phyloP scores from a whole-genome alignment of 2,329 filamentous ascomycete species.

The Fusarium keratoplasticum region DNA sequence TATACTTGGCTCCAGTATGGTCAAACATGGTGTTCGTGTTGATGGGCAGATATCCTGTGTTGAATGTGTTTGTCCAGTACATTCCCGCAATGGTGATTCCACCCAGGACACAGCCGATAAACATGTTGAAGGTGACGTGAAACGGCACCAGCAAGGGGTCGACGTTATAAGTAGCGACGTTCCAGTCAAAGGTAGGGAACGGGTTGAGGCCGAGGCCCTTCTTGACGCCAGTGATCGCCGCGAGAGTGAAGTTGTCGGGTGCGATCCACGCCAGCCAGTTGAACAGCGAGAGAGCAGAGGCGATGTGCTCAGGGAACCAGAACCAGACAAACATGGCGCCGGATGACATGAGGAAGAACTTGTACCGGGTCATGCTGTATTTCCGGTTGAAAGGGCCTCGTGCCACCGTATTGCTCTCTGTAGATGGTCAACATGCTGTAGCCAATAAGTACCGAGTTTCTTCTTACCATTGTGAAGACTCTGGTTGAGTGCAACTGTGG shows the following conservation, averaged over 20 bases:
- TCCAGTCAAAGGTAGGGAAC: slow-evolving; percentile 64
- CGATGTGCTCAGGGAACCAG: slow-evolving; percentile 40
- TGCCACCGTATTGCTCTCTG: slow-evolving; percentile 19
- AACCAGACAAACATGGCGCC: slow-evolving; percentile 39
- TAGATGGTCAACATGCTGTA: accelerated
- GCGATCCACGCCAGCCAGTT: slow-evolving; percentile 69
- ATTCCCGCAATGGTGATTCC: slow-evolving; percentile 56
- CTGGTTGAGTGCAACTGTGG: slow-evolving; percentile 36
- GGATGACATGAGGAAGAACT: slow-evolving; percentile 36
- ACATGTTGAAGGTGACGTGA: slow-evolving; percentile 52
- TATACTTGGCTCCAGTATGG: slow-evolving; percentile 56
- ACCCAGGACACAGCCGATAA: slow-evolving; percentile 49
- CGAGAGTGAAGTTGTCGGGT: slow-evolving; percentile 55
- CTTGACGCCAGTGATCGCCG: slow-evolving; percentile 56
- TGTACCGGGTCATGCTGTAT: slow-evolving; percentile 35
- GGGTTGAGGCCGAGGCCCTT: slow-evolving; percentile 61
- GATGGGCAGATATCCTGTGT: slow-evolving; percentile 60
- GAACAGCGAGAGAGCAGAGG: slow-evolving; percentile 51
- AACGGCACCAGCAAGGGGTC: slow-evolving; percentile 50
- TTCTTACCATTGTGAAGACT: slow-evolving; percentile 31
- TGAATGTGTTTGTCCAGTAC: slow-evolving; percentile 58
- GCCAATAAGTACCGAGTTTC: accelerated
- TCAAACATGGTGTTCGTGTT: slow-evolving; percentile 60
- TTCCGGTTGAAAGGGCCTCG: slow-evolving; percentile 31
- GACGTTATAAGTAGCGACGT: slow-evolving; percentile 43